phyloP scores from a whole-genome alignment of 371 early-diverging fungal species.

The Lichtheimia hyalospora region DNA sequence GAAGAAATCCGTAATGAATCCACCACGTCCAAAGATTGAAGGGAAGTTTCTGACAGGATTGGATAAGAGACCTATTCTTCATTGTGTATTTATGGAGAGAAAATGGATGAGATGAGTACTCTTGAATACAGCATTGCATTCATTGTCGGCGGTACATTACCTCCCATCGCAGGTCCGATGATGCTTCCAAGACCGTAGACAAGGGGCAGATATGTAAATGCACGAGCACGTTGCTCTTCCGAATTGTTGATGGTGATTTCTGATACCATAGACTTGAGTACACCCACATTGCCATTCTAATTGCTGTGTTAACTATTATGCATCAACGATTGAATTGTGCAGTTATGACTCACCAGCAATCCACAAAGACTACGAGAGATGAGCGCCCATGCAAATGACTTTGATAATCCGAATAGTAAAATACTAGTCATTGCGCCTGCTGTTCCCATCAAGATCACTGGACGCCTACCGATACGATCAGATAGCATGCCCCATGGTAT shows the following conservation, averaged over 20 bases:
- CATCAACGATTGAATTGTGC: neutral
- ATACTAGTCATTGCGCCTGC: conserved; percentile 69
- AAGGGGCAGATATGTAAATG: conserved; percentile 57
- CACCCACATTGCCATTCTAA: conserved; percentile 75
- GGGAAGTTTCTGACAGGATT: conserved; percentile 76
- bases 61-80: conserved; percentile 58
- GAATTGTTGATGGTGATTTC: conserved; percentile 69
- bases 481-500: conserved; percentile 65
- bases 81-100: neutral
- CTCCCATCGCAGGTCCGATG: conserved; percentile 79
- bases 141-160: conserved; percentile 1
- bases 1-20: conserved; percentile 53
- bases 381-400: conserved; percentile 68
- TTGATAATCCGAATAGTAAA: conserved; percentile 75
- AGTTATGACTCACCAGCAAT: conserved; percentile 41
- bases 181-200: conserved; percentile 56
- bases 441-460: conserved; percentile 79
- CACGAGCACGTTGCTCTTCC: conserved; percentile 43
- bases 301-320: neutral
- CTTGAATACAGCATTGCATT: conserved; percentile 24
- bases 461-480: conserved; percentile 70
- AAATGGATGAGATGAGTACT: neutral
- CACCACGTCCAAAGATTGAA: conserved; percentile 58
- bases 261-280: conserved; percentile 83
- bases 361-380: conserved; percentile 70